Conservation (phyloP, 441 rosid genomes). For the Capsella rubella region DNA sequence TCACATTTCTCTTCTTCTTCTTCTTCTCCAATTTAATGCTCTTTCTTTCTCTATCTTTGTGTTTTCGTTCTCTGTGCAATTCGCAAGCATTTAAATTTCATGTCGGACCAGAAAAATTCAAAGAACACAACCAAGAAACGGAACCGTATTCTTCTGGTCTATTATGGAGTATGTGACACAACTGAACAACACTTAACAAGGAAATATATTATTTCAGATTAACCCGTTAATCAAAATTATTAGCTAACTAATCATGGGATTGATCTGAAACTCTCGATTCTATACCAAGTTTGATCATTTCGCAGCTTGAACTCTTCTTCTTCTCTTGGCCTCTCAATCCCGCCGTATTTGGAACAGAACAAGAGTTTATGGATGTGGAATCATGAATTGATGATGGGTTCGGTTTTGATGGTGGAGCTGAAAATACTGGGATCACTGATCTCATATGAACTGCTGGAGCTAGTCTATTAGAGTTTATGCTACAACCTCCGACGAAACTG, state of each 20-base stretch:
- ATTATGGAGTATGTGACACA: not conserved
- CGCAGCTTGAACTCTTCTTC: constrained; percentile 27
- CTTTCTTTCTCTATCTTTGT: not conserved
- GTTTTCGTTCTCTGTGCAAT: constrained; percentile 37
- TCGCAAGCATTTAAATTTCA: constrained; percentile 35
- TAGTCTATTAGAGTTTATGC: constrained; percentile 34
- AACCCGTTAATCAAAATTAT: not conserved
- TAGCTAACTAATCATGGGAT: constrained; percentile 36
- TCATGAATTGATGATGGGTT: constrained; percentile 28
- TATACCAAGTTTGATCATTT: not conserved
- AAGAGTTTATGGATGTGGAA: constrained; percentile 25
- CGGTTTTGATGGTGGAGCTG: constrained; percentile 56
- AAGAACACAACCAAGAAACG: constrained; percentile 26
- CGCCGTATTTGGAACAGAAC: constrained; percentile 28
- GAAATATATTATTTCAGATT: not conserved
- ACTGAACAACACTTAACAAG: constrained; percentile 1
- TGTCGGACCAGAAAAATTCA: constrained; percentile 23
- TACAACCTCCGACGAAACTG: constrained; percentile 50
- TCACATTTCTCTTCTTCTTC: constrained; percentile 39
- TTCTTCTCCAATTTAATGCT: constrained; percentile 48
- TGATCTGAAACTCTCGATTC: constrained; percentile 18
- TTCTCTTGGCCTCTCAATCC: constrained; percentile 34
- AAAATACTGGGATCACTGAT: constrained; percentile 78
- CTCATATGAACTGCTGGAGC: constrained; percentile 87
- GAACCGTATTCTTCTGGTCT: not conserved